Evolutionary conservation across 2,329 filamentous ascomycete genomes (phyloP), one percentile per base, ranked within the genome.

Genomic region (Beauveria bassiana): DNA sequence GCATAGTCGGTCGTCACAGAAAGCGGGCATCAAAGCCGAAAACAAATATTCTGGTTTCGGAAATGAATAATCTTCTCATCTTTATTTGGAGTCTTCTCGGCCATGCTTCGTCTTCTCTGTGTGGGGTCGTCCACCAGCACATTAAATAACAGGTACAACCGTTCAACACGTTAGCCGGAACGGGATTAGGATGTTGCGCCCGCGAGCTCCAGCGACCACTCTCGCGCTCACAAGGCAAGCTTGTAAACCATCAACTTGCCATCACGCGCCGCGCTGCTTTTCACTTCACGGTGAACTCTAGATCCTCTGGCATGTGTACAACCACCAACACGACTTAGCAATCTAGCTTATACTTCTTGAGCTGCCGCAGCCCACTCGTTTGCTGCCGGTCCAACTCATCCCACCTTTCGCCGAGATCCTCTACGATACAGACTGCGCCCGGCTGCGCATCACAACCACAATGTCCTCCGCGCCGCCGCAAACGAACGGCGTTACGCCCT

Each of bases 151-250:
- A 7, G 26, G 10, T 31, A 34, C 18, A n/a, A 34, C 43, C 16
- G 10, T 31, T 20, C 18, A n/a, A 24, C 43, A 18, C 10, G 34
- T 14, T 56, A 34, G 12, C 54, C 54, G 57, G 61, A 60, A 63
- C 52, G 59, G 59, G 59, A 50, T 61, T 61, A 61, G 59, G 12
- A 61, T 61, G 45, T 61, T 61, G 59, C 59, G 59, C 45, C 50
- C 10, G 38, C 51, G 55, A 61, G 49, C 58, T 34, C 38, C 22
- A 40, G 47, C 43, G 47, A n/a, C 58, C 10, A 46, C 31, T 4
- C 12, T 43, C 24, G 40, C 40, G 26, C 49, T 52, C 40, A 34
- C 38, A 31, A 38, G 40, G 2, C 50, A 18, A 22, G 12, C 43
- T 22, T 18, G 8, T 51, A 28, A 50, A n/a, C 50, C 43, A 49